Evolutionary conservation across 257 asterid species (phyloP), one percentile per base, ranked within the genome.

Genomic region (Primulina huaijiensis): DNA sequence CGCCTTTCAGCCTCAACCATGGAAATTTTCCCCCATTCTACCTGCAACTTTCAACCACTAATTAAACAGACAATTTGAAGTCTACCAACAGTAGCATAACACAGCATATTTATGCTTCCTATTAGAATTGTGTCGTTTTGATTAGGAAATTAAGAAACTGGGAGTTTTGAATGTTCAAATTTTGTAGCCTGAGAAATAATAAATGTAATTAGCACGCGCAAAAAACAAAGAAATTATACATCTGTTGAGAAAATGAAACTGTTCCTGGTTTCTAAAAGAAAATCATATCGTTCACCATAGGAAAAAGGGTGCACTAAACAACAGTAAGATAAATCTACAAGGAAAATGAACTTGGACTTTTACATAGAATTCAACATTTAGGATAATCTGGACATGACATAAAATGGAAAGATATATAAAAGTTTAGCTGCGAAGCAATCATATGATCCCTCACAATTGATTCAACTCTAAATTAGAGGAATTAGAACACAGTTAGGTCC

Each of bases 1-100:
- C 99, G 85, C 78, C 82, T 92, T 83, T 94, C 99, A 75, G 98
- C 99, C 79, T 94, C 98, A 72, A 94, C 95, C 99, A 94, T 94
- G 31, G 99, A 94, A 73, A 91, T 89, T 84, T 81, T 89, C 56
- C 99, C 99, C 99, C 99, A 94, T 7, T 34, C 92, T n/a, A 94
- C 99, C 99, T 93, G 89, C 76, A 87, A 46, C 69, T 31, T 71
- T 64, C 65, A 72, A 72, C 25, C 43, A 76, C 68, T 65, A 65
- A 43, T 30, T 30, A 58, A 56, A 56, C 20, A 70, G 38, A 62
- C 23, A 72, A 58, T 31, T 17, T 46, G 46, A 74, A 52, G 71
- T 46, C 73, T 64, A 38, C 58, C 16, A 7, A 62, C 8, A 11
- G 64, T 52, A 20, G 66, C 66, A 72, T 19, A 61, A 38, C 21